Base-by-base conservation (phyloP, 1,284 basidiomycete species). In the Cryptococcus wingfieldii region DNA sequence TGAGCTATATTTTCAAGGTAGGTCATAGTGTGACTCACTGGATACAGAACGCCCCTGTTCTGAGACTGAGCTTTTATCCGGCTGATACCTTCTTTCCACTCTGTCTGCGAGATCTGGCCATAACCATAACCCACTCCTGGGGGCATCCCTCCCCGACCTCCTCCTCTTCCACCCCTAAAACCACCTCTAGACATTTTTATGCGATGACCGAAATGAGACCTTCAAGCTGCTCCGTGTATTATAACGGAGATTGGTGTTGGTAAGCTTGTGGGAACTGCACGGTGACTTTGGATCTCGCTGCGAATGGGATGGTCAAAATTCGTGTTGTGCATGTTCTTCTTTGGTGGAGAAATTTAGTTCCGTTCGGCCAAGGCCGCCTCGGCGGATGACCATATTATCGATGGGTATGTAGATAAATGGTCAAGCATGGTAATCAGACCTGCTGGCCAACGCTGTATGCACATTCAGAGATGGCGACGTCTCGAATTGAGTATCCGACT, bases 31-130 rank as follows among this genome's bases (percentile, higher is more conserved):
- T 23, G 18, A 61, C 74, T 63, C 53, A 76, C 74, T 18, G 72
- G 72, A 55, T 74, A 76, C 39, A 74, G 55, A 58, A 68, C 67
- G 3, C 68, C 68, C 47, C 63, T 66, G 28, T 68, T 63, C 37
- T 45, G 48, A 16, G 43, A 45, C 44, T 51, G 45, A 46, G 19
- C n/a, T 27, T 46, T 46, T 44, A 59, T 51, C 34, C 50, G 53
- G 25, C 54, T 38, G 50, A 59, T 55, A 9, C 55, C 54, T 38
- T 59, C 58, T 27, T 56, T 53, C 58, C 54, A 60, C 38, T 61
- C 60, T 50, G 53, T 53, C 53, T 55, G 47, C 14, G 59, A 60
- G 13, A 55, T 49, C 5, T 49, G 31, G 10, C 59, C 53, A 45
- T 46, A 59, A 1, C 55, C 61, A 45, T 51, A 60, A 1, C 55